Percentiles rank a stretch among this genome's conserved stretches.
These are phyloP conservation scores for Dothistroma pini DNA, from an alignment of 2,329 filamentous ascomycete genomes.

Conservation along the genomic window DNA sequence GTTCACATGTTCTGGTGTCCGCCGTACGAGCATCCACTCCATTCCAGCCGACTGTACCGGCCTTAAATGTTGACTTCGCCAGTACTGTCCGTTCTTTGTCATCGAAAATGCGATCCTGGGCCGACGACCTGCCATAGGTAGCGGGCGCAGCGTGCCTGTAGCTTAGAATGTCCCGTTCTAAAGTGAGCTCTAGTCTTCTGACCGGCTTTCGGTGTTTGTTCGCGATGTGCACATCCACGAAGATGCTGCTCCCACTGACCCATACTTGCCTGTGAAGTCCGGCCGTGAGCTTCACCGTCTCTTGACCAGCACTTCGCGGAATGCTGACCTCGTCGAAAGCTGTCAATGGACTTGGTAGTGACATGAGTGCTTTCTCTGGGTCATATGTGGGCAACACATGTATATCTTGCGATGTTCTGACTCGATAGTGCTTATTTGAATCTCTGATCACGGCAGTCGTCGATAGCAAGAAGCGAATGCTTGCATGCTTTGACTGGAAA, in stretches of 20 bases:
- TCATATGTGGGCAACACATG: slow-evolving; percentile 53
- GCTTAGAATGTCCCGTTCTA: slow-evolving; percentile 50
- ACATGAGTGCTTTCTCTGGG: slow-evolving; percentile 54
- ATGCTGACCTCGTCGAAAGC: slow-evolving; percentile 47
- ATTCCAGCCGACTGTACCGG: slow-evolving; percentile 44
- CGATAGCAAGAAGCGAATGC: slow-evolving; percentile 50
- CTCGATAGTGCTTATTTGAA: slow-evolving; percentile 47
- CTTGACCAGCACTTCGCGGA: slow-evolving; percentile 39
- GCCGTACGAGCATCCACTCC: slow-evolving; percentile 46
- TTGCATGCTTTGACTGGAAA: slow-evolving; percentile 50
- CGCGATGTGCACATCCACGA: slow-evolving; percentile 51
- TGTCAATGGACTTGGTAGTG: slow-evolving; percentile 50
- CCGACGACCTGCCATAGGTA: slow-evolving; percentile 48
- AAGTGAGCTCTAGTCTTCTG: slow-evolving; percentile 49
- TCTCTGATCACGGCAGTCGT: slow-evolving; percentile 48
- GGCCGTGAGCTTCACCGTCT: slow-evolving; percentile 49
- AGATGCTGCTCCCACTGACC: slow-evolving; percentile 55
- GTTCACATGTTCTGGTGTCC: slow-evolving; percentile 48
- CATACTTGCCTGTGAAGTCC: slow-evolving; percentile 56
- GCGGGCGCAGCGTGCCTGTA: slow-evolving; percentile 50
- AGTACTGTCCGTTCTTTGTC: slow-evolving; percentile 49
- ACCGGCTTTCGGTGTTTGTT: slow-evolving; percentile 50
- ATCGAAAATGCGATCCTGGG: slow-evolving; percentile 52
- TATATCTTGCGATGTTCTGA: slow-evolving; percentile 50
- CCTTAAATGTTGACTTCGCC: slow-evolving; percentile 42